Conservation (phyloP, 495 filamentous ascomycete species). For the Penicillium paxilli region DNA sequence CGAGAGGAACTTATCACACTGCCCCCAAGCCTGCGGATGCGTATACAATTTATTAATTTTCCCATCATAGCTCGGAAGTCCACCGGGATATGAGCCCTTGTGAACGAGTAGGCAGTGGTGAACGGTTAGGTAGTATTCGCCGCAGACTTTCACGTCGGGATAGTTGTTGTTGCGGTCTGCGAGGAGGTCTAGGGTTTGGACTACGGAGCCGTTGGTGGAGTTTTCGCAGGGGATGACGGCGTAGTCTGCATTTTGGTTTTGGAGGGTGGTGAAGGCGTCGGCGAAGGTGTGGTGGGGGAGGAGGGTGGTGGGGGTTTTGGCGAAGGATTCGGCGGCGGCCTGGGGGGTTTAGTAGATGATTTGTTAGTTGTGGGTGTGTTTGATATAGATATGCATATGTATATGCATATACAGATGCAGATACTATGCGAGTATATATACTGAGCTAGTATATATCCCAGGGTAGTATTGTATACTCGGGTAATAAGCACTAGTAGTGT, state of each 20-base stretch:
- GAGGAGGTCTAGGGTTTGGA: slow-evolving; percentile 83
- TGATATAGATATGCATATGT: neutral
- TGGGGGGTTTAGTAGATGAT: slow-evolving; percentile 35
- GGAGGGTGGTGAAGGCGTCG: slow-evolving; percentile 80
- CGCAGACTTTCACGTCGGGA: slow-evolving; percentile 68
- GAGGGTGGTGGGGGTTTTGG: slow-evolving; percentile 47
- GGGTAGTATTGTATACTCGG: no score
- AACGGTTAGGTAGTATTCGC: slow-evolving; percentile 80
- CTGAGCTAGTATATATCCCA: no score
- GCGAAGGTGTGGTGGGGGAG: slow-evolving; percentile 55
- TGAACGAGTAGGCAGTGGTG: slow-evolving; percentile 78
- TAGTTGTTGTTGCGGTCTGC: slow-evolving; percentile 65
- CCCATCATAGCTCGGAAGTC: slow-evolving; percentile 28
- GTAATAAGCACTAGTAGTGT: no score
- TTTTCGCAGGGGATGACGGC: slow-evolving; percentile 97
- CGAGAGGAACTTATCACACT: slow-evolving; percentile 77
- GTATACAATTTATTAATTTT: slow-evolving; percentile 66
- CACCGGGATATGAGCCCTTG: slow-evolving; percentile 30
- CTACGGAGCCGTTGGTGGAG: slow-evolving; percentile 87
- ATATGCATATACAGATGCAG: neutral
- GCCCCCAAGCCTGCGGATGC: slow-evolving; percentile 92
- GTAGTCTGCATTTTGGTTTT: slow-evolving; percentile 57
- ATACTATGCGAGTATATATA: no score
- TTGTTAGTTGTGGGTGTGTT: no score
- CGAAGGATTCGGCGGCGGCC: slow-evolving; percentile 69